phyloP scores from a whole-genome alignment of 2,329 filamentous ascomycete species.

The Trichoderma hamatum region DNA sequence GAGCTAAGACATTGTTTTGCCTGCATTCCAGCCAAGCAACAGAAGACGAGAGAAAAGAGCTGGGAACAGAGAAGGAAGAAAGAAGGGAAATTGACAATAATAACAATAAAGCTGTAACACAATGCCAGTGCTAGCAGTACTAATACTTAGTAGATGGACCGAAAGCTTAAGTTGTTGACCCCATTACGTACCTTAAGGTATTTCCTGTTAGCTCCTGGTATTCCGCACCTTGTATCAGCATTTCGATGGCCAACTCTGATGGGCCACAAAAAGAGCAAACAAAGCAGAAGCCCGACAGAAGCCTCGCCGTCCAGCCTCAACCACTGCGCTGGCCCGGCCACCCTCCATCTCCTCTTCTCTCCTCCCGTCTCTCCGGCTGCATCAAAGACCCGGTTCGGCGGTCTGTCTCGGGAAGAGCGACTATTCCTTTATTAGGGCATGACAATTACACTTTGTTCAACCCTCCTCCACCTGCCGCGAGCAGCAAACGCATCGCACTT shows the following conservation, averaged over 20 bases:
- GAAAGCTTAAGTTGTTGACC: not conserved
- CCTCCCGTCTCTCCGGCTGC: not conserved
- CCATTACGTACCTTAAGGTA: not conserved
- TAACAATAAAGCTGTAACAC: not conserved
- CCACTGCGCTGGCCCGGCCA: slow-evolving; percentile 18
- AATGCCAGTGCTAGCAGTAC: not conserved
- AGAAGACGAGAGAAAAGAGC: not conserved
- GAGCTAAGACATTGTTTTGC: slow-evolving; percentile 22
- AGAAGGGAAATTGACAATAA: not conserved
- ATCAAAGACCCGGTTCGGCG: slow-evolving; percentile 8
- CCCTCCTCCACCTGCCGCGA: slow-evolving; percentile 26
- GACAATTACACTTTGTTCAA: slow-evolving; percentile 20
- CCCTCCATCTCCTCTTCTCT: slow-evolving; percentile 15
- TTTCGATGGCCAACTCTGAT: not conserved
- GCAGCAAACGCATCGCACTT: slow-evolving; percentile 24
- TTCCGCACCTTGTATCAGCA: not conserved
- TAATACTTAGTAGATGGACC: not conserved
- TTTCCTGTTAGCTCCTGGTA: not conserved
- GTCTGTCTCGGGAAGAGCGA: slow-evolving; percentile 26
- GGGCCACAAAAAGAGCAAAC: slow-evolving; percentile 9
- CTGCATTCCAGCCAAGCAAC: slow-evolving; percentile 17
- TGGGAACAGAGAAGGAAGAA: not conserved
- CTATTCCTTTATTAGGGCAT: slow-evolving; percentile 25
- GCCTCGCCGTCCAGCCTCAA: slow-evolving; percentile 4
- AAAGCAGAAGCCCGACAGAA: not conserved